Conservation (phyloP, 1,139 yeast genomes). For the Kazachstania sp. region DNA sequence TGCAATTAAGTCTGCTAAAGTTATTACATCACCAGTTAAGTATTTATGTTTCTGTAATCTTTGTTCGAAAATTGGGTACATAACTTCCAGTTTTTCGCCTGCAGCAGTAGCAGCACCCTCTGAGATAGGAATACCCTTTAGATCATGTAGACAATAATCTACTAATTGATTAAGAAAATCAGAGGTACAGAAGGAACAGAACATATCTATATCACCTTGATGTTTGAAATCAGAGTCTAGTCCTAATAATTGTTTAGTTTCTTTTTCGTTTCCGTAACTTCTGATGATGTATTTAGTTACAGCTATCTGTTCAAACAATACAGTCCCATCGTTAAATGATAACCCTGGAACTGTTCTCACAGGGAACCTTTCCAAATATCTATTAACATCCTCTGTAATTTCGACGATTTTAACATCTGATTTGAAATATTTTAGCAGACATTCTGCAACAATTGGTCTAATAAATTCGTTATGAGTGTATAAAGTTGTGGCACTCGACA, state of each 20-base stretch:
- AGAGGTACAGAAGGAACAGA: conserved; percentile 68
- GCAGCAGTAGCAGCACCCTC: conserved; percentile 46
- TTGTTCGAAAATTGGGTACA: conserved; percentile 43
- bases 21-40: conserved; percentile 66
- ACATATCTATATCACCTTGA: conserved; percentile 58
- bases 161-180: conserved; percentile 44
- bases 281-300: conserved; percentile 37
- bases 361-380: conserved; percentile 51
- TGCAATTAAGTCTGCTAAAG: conserved; percentile 68
- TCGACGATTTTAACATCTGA: conserved; percentile 54
- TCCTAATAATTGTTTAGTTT: conserved; percentile 40
- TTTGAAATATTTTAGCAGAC: conserved; percentile 57
- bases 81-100: conserved; percentile 33
- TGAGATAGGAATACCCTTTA: conserved; percentile 66
- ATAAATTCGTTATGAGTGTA: conserved; percentile 19
- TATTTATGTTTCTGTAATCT: conserved; percentile 64
- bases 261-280: conserved; percentile 15
- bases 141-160: conserved; percentile 35
- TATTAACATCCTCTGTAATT: conserved; percentile 35
- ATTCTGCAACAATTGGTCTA: conserved; percentile 44
- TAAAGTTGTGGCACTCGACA: no score
- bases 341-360: conserved; percentile 62
- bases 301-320: conserved; percentile 67
- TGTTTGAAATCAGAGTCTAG: conserved; percentile 36
- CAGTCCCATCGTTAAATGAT: conserved; percentile 65